Evolutionary conservation across 75 land plant species (phyloP).

Genomic region (Pinus albicaulis): DNA sequence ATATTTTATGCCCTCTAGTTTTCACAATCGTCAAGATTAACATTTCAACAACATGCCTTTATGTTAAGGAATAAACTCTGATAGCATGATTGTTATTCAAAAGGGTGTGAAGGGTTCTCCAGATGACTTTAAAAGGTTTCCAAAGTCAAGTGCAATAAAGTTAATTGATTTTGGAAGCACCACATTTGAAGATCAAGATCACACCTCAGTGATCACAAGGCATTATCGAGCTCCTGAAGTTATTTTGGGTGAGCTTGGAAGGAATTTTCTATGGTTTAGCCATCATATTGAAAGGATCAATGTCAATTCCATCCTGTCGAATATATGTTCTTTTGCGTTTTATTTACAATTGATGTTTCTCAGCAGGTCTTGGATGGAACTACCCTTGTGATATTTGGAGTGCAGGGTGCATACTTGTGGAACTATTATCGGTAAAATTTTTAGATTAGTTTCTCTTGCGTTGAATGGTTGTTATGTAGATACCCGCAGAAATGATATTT

Average conservation of each 20-base stretch:
- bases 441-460: not conserved
- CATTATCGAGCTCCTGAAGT: too few relatives aligned
- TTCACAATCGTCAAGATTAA: not conserved
- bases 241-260: not conserved
- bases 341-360: not conserved
- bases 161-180: too few relatives aligned
- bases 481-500: not conserved
- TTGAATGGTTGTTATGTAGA: not conserved
- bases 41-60: not conserved
- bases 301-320: not conserved
- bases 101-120: not conserved
- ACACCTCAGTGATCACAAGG: too few relatives aligned
- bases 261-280: too few relatives aligned
- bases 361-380: slow-evolving; percentile 32
- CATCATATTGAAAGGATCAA: not conserved
- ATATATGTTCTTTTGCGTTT: not conserved
- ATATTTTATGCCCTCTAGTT: not conserved
- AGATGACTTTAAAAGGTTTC: not conserved
- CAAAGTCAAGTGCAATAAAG: too few relatives aligned
- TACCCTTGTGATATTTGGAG: slow-evolving; percentile 13
- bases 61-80: not conserved
- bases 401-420: slow-evolving; percentile 32
- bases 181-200: too few relatives aligned
- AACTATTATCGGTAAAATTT: slow-evolving; percentile 27
- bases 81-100: not conserved